These are phyloP conservation scores for Silene conica DNA, from an alignment of 148 eudicot species.

Conservation along the genomic window DNA sequence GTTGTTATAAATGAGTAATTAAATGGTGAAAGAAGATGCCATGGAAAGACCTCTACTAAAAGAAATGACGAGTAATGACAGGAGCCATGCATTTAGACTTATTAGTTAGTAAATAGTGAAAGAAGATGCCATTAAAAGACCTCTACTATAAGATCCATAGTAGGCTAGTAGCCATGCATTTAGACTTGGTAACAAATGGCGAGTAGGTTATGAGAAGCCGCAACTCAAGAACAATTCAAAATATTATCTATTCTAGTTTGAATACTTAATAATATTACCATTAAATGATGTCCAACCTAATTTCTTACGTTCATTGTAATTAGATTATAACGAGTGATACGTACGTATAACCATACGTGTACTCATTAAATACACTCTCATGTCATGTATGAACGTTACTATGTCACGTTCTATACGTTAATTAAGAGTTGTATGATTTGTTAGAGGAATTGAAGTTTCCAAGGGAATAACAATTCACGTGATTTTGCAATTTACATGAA, in stretches of 20 bases:
- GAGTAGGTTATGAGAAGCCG: neutral
- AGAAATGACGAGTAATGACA: neutral
- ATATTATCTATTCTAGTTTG: neutral
- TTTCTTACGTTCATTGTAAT: too few relatives aligned
- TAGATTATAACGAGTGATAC: neutral
- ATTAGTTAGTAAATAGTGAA: too few relatives aligned
- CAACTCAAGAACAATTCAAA: neutral
- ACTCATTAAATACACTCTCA: neutral
- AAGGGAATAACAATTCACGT: too few relatives aligned
- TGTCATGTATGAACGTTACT: too few relatives aligned
- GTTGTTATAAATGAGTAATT: too few relatives aligned
- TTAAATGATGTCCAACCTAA: neutral
- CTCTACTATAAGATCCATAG: too few relatives aligned
- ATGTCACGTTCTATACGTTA: too few relatives aligned
- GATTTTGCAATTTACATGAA: too few relatives aligned
- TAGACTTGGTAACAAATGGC: neutral
- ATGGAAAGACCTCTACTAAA: neutral
- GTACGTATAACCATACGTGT: neutral
- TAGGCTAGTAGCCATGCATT: neutral
- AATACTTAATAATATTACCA: neutral
- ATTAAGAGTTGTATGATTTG: too few relatives aligned
- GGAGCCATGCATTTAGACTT: neutral
- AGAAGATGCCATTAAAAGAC: neutral
- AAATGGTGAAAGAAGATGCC: neutral
- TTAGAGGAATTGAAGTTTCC: too few relatives aligned